Conservation (phyloP, 176 grass and related monocot genomes). For the Aegilops sharonensis region DNA sequence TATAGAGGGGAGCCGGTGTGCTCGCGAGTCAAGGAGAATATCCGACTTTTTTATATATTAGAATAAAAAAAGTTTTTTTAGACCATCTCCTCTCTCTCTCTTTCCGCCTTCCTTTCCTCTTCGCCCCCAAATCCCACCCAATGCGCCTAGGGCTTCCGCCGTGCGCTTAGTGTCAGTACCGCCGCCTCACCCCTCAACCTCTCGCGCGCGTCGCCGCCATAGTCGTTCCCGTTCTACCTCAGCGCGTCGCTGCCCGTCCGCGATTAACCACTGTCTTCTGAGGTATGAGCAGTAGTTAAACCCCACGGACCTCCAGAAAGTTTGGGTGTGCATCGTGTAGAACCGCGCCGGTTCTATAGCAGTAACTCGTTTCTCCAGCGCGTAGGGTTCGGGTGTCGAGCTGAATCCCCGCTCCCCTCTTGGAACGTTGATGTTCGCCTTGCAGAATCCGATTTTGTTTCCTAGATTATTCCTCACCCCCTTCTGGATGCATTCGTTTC, state of each 20-base stretch:
- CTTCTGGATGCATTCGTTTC: not conserved
- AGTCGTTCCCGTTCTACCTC: not conserved
- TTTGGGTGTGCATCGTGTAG: not conserved
- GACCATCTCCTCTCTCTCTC: not conserved
- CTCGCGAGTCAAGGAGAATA: too few relatives aligned
- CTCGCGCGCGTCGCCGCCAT: not conserved
- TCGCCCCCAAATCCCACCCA: constrained; percentile 2
- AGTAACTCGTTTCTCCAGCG: not conserved
- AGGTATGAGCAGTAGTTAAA: constrained; percentile 8
- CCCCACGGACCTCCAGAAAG: not conserved
- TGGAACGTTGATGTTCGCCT: not conserved
- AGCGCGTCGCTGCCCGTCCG: not conserved
- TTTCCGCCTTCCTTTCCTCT: not conserved
- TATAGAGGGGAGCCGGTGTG: too few relatives aligned
- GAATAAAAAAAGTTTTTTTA: too few relatives aligned
- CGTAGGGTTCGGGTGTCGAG: not conserved
- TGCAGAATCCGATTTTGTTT: not conserved
- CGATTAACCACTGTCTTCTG: not conserved
- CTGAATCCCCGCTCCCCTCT: not conserved
- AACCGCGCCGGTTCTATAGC: not conserved
- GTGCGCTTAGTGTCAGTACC: not conserved
- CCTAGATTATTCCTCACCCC: not conserved
- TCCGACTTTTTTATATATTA: too few relatives aligned
- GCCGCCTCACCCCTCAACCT: not conserved
- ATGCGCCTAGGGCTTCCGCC: not conserved